Evolutionary conservation across 2,329 filamentous ascomycete species (phyloP).

Genomic region (Colletotrichum chlorophyti): DNA sequence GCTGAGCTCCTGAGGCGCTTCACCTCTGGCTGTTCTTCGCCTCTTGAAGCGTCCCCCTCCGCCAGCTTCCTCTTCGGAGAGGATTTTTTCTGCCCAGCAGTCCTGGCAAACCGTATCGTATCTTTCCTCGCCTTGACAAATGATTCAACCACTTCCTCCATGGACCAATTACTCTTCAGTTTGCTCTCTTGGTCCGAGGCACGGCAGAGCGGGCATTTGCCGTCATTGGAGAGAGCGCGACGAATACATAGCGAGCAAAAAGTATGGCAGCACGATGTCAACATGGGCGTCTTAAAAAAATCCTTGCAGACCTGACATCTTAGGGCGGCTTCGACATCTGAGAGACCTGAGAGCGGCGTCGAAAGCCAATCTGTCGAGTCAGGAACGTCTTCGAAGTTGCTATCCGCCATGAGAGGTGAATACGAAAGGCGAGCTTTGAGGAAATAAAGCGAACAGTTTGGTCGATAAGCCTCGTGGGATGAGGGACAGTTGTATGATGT

Average conservation of each 20-base stretch:
- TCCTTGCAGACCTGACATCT: conserved; percentile 99
- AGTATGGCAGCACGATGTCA: conserved; percentile 92
- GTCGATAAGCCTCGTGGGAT: too few relatives aligned
- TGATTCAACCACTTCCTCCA: conserved; percentile 83
- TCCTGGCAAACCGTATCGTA: conserved; percentile 70
- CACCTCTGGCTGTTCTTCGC: conserved; percentile 36
- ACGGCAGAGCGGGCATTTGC: conserved; percentile 87
- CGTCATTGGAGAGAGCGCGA: conserved; percentile 80
- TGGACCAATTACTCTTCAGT: conserved; percentile 81
- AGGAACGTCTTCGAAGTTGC: conserved; percentile 56
- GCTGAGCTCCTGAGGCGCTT: conserved; percentile 63
- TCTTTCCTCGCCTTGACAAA: conserved; percentile 72
- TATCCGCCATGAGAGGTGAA: conserved; percentile 38
- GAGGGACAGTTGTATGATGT: too few relatives aligned
- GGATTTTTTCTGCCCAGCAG: conserved; percentile 37
- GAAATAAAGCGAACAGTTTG: too few relatives aligned
- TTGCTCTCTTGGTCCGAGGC: conserved; percentile 82
- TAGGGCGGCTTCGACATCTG: conserved; percentile 80
- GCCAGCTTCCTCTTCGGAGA: conserved; percentile 61
- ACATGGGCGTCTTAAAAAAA: conserved; percentile 92
- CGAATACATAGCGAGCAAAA: conserved; percentile 98
- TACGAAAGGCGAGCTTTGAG: too few relatives aligned
- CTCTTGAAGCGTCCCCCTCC: conserved; percentile 33
- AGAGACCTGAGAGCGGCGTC: conserved; percentile 71
- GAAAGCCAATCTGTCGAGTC: conserved; percentile 87